phyloP scores from a whole-genome alignment of 805 yeast genomes.

The Candida railenensis region DNA sequence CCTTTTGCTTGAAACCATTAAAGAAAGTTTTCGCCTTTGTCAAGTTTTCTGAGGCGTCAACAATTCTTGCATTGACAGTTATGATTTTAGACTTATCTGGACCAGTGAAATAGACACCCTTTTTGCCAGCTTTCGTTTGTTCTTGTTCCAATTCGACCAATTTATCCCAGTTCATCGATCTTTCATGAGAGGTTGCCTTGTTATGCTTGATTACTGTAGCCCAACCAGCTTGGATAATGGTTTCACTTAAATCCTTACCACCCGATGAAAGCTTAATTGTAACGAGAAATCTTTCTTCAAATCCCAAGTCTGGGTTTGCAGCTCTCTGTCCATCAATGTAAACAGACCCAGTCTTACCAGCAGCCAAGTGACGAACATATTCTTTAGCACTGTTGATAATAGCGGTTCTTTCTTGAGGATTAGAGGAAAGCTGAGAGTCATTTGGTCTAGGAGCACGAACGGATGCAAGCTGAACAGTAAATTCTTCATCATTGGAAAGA shows the following conservation, averaged over 20 bases:
- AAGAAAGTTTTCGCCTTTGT: conserved; percentile 73
- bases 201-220: conserved; percentile 80
- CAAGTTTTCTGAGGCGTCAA: conserved; percentile 77
- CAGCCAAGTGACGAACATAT: conserved; percentile 62
- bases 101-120: conserved; percentile 59
- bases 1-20: conserved; percentile 65
- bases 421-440: conserved; percentile 45
- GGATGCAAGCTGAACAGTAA: conserved; percentile 74
- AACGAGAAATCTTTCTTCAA: conserved; percentile 67
- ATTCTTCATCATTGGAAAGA: conserved; percentile 46
- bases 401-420: conserved; percentile 41
- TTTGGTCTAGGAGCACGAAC: conserved; percentile 69
- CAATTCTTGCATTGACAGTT: conserved; percentile 58
- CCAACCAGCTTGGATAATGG: conserved; percentile 62
- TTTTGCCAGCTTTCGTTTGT: conserved; percentile 51
- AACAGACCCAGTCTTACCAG: conserved; percentile 69
- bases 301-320: conserved; percentile 51
- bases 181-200: conserved; percentile 63
- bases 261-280: conserved; percentile 48
- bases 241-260: conserved; percentile 58
- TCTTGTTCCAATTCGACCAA: conserved; percentile 66
- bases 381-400: conserved; percentile 70
- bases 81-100: conserved; percentile 33
- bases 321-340: conserved; percentile 64
- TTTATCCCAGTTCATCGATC: conserved; percentile 76